Evolutionary conservation across 1,139 yeast species (phyloP), one percentile per base, ranked within the genome.

Genomic region (Hemisphaericaspora xylofermentans): DNA sequence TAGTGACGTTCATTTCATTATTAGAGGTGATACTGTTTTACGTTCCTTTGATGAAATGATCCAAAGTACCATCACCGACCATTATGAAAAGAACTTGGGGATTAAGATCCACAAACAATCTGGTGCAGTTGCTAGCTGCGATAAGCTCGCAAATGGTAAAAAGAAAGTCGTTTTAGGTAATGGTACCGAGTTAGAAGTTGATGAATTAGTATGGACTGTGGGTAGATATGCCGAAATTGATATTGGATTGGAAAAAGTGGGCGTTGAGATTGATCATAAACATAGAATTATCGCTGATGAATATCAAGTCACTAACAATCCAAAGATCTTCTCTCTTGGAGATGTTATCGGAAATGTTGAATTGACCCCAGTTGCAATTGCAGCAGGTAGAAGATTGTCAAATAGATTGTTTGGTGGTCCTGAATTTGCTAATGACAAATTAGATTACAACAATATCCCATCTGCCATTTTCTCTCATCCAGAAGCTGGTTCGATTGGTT

Each of bases 311-410:
- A 84, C 97, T 9, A 71, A 80, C 41, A 78, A 85, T 47, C 73
- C 81, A 41, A 78, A 82, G 64, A 76, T 93, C 48, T 88, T 76
- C 61, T 84, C 98, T 2, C 73, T 93, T 40, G 99, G 99, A 58
- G 99, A 93, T 63, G 95, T 89, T 46, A 84, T 85, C 33, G 96
- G 96, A 47, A 83, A 84, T 44, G 85, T 86, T 39, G 98, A 93
- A 68, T 78, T 93, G 58, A 93, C 99, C 6, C 99, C 99, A 6
- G 98, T 89, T 36, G 98, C 98, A 36, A 93, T 93, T 71, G 98
- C 98, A 31, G 94, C 98, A 6, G 99, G 99, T 44, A 84, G 99
- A 66, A 87, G 81, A 64, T 77, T 93, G 52, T 80, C 97, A 31
- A 91, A 89, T 70, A 79, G 99, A 62, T 68, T 93, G 47, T 93